Base-by-base conservation (phyloP, 352 stramenopile genomes). In the Globisporangium cederbergense region DNA sequence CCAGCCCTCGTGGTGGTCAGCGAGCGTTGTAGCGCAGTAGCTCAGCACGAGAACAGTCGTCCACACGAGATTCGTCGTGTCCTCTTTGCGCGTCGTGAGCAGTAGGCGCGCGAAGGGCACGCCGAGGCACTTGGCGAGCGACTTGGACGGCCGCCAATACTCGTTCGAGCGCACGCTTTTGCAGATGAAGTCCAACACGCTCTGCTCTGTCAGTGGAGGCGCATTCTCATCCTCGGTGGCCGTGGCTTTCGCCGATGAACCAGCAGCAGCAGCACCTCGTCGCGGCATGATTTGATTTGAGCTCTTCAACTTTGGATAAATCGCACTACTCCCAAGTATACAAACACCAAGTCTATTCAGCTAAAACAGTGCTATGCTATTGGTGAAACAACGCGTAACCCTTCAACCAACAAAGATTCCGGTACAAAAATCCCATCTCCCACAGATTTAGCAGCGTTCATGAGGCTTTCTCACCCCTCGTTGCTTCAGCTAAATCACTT, bases 1-100 rank as follows among this genome's bases (percentile, higher is more conserved):
- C 78, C 78, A 90, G 4, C 64, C 67, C 22, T 86, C 76, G 18
- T 90, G 81, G 43, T 74, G 65, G 14, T 90, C 78, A 0, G 74
- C 66, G 16, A 88, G 68, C 28, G 73, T 60, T 0, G 70, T 77
- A 13, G 72, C 67, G 20, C 70, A 87, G 51, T 75, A 74, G 34
- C 77, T 63, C 2, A 90, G 56, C 25, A 83, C 81, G 38, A 86
- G 52, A 10, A 85, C 74, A 9, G 75, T 87, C 0, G 60, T 72
- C 81, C 81, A 90, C 18, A 84, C 68, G 20, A 79, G 54, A 55
- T 86, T 88, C 20, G 73, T 74, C 16, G 71, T 42, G 62, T 80
- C 73, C 30, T 86, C 76, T 46, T 86, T 88, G 38, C 68, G 67
- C 13, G 65, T 70, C 10, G 71, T 58, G 28, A 85, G 60, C 28